Evolutionary conservation across 2,329 filamentous ascomycete species (phyloP).

Genomic region (Cordyceps tenuipes): DNA sequence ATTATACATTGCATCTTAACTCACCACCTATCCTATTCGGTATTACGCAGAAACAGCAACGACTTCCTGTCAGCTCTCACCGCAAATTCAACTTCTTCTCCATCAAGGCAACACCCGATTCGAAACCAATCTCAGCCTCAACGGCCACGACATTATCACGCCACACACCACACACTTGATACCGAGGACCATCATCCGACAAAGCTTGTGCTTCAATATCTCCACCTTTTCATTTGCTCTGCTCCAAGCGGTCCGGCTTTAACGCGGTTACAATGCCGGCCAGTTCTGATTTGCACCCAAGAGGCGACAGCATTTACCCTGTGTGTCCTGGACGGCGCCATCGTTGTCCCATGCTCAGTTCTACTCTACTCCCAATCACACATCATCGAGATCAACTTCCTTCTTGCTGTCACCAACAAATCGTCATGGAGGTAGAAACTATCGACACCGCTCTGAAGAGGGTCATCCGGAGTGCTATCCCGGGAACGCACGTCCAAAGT

Average conservation of each 20-base stretch:
- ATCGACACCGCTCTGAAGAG: constrained; percentile 26
- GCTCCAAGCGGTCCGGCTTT: not conserved
- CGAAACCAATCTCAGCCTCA: not conserved
- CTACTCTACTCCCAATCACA: not conserved
- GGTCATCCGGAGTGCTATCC: constrained; percentile 26
- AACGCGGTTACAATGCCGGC: not conserved
- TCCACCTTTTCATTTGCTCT: not conserved
- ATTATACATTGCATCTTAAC: not conserved
- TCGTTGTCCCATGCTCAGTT: not conserved
- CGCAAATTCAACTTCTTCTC: not conserved
- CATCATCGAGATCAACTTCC: not conserved
- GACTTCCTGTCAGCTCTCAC: not conserved
- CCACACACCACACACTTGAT: not conserved
- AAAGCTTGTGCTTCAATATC: not conserved
- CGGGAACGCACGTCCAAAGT: constrained; percentile 24
- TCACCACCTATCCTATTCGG: not conserved
- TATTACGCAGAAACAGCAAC: not conserved
- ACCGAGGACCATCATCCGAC: not conserved
- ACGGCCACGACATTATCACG: not conserved
- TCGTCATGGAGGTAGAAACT: constrained; percentile 27
- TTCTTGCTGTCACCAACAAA: constrained; percentile 3
- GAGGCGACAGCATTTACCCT: not conserved
- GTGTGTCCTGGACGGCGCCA: not conserved
- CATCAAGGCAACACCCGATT: not conserved
- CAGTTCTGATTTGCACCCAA: not conserved